A percentile compares a stretch with the other conserved stretches of the same genome.
phyloP scores from a whole-genome alignment of 2,329 filamentous ascomycete genomes.

The Talaromyces sp. region DNA sequence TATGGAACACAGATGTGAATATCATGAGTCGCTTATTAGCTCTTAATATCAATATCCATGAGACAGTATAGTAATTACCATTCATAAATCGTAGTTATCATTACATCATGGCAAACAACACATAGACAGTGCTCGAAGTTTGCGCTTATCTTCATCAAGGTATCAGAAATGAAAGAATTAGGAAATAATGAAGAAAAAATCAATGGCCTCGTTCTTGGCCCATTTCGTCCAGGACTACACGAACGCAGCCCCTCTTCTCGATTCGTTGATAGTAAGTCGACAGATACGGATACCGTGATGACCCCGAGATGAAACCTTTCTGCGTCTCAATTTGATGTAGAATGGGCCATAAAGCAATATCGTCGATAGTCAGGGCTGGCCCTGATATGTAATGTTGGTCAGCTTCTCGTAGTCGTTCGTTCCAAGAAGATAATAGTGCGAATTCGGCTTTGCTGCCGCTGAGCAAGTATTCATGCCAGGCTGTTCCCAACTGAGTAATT shows the following conservation, averaged over 20 bases:
- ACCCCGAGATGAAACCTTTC: slow-evolving; percentile 23
- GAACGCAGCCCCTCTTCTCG: slow-evolving; percentile 38
- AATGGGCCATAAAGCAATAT: slow-evolving; percentile 46
- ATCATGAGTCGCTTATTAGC: neutral
- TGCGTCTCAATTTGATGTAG: slow-evolving; percentile 36
- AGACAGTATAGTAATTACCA: neutral
- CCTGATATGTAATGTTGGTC: slow-evolving; percentile 37
- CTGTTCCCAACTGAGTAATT: slow-evolving; percentile 30
- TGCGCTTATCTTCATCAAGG: neutral
- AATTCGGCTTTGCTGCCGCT: slow-evolving; percentile 19
- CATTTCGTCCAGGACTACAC: slow-evolving; percentile 19
- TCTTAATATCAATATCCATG: neutral
- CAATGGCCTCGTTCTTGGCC: neutral
- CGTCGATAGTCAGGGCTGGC: slow-evolving; percentile 37
- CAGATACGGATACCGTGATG: slow-evolving; percentile 31
- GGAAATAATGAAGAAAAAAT: neutral
- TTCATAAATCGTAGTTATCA: slow-evolving; percentile 5
- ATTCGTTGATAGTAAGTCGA: slow-evolving; percentile 39
- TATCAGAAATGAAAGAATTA: neutral
- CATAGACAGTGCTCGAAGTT: neutral
- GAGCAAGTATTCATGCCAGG: slow-evolving; percentile 28
- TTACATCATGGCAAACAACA: slow-evolving; percentile 2
- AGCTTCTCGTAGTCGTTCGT: slow-evolving; percentile 25
- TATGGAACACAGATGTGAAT: neutral
- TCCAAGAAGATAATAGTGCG: slow-evolving; percentile 31